Conservation (phyloP, 2,329 filamentous ascomycete species). For the Pseudopithomyces chartarum region DNA sequence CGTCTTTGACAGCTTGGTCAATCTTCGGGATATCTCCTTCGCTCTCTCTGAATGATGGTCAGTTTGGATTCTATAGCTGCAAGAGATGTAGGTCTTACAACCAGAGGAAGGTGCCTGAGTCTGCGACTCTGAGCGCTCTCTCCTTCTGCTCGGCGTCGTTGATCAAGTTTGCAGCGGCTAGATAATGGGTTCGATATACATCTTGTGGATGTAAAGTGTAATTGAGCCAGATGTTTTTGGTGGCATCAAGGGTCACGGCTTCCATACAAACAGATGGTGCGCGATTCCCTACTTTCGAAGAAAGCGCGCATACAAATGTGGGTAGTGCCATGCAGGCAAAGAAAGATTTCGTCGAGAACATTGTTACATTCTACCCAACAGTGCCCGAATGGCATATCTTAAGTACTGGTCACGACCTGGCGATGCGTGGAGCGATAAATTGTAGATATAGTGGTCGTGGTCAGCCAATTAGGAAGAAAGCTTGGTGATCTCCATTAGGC, state of each 20-base stretch:
- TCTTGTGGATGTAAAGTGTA: constrained; percentile 53
- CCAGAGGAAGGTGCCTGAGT: constrained; percentile 56
- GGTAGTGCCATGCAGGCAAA: not conserved
- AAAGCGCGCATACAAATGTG: not conserved
- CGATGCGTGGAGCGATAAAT: not conserved
- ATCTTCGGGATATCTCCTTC: constrained; percentile 51
- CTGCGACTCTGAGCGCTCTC: constrained; percentile 48
- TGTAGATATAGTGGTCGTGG: not conserved
- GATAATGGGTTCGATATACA: constrained; percentile 54
- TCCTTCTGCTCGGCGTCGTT: constrained; percentile 51
- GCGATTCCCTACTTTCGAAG: not conserved
- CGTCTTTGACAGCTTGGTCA: constrained; percentile 52
- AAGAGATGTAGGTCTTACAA: constrained; percentile 40
- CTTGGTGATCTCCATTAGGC: not conserved
- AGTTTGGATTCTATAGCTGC: not conserved
- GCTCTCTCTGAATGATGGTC: constrained; percentile 49
- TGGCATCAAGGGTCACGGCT: constrained; percentile 8
- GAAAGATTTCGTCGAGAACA: not conserved
- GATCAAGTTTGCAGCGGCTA: constrained; percentile 62
- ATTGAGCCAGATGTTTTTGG: constrained; percentile 12
- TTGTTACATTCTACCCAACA: too few species aligned
- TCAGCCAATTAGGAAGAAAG: not conserved
- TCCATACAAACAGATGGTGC: not conserved
- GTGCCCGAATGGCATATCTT: not conserved
- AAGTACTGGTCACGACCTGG: not conserved